Base-by-base conservation (phyloP, 352 stramenopile genomes). In the Thraustochytrium sp. region DNA sequence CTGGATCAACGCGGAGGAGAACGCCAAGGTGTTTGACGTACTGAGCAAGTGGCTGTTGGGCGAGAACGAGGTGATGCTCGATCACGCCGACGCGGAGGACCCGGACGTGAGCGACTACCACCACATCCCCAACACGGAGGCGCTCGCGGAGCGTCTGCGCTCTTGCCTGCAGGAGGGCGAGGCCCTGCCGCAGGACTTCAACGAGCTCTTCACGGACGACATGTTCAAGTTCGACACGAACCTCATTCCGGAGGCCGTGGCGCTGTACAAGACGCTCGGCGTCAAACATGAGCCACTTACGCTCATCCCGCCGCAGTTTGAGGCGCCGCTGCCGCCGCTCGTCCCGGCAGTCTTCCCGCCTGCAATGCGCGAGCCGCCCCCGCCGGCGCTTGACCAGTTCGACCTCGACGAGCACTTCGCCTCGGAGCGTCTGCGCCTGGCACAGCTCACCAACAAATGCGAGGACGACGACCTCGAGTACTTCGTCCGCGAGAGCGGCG, bases 401-500 rank as follows among this genome's bases (percentile, higher is more conserved):
- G 94, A 98, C 89, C 89, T 98, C 23, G 95, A 98, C 85, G 95
- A 98, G 86, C 94, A 98, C 85, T 98, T 98, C 85, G 94, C 94
- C 16, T 95, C 92, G 83, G 92, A 97, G 80, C 90, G 90, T 21
- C 87, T 97, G 48, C 92, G 94, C 21, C 89, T 98, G 42, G 93
- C 93, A 1, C 93, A 98, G 86, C 92, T 98, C 56, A 97, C 93
- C 11, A 98, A 98, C 88, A 97, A 97, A 89, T 97, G 91, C 87
- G 94, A 91, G 37, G 93, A 97, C 78, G 91, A 95, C 74, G 93
- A 98, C 68, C 86, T 98, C 26, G 93, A 98, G 83, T 96, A 97
- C 86, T 98, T 96, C 87, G 89, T 98, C 62, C 90, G 92, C 72
- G 94, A 98, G 84, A 93, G 91, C 46, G 94, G 93, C 56, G 91